Percentiles rank a stretch among this genome's conserved stretches.
These are phyloP conservation scores for Podospora didyma DNA, from an alignment of 495 filamentous ascomycete species.

Conservation along the genomic window DNA sequence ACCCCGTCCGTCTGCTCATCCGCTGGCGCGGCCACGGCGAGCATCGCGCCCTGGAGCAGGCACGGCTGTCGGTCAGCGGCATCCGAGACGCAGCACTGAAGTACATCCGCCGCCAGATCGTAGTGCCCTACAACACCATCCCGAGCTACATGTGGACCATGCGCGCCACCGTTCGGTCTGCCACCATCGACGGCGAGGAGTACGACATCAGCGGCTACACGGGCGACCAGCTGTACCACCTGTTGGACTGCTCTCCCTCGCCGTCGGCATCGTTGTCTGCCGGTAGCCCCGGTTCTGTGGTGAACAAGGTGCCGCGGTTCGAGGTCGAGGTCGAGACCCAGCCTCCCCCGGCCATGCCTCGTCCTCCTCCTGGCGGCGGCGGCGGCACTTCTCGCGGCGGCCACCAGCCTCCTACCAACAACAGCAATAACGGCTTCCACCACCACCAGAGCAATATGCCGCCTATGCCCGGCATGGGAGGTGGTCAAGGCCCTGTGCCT, in stretches of 20 bases:
- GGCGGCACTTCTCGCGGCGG: no score
- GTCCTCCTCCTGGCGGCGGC: no score
- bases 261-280: not conserved
- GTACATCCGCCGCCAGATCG: conserved; percentile 21
- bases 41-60: conserved; percentile 17
- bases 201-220: conserved; percentile 30
- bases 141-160: conserved; percentile 4
- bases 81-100: conserved; percentile 25
- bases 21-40: conserved; percentile 27
- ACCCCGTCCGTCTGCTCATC: conserved; percentile 25
- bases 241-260: conserved; percentile 12
- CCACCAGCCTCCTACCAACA: no score
- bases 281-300: not conserved
- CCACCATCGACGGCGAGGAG: conserved; percentile 19
- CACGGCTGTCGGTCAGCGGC: conserved; percentile 6
- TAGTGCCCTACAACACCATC: not conserved
- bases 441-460: no score
- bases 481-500: no score
- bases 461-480: no score
- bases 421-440: no score
- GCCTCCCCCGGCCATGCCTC: no score
- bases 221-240: conserved; percentile 23
- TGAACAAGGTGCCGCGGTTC: conserved; percentile 7
- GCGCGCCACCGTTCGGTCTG: conserved; percentile 20
- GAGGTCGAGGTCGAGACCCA: no score